Percentiles rank a stretch among this genome's conserved stretches.
Evolutionary conservation across 179 eudicot genomes (phyloP).

Genomic region (Beta macrorhiza): DNA sequence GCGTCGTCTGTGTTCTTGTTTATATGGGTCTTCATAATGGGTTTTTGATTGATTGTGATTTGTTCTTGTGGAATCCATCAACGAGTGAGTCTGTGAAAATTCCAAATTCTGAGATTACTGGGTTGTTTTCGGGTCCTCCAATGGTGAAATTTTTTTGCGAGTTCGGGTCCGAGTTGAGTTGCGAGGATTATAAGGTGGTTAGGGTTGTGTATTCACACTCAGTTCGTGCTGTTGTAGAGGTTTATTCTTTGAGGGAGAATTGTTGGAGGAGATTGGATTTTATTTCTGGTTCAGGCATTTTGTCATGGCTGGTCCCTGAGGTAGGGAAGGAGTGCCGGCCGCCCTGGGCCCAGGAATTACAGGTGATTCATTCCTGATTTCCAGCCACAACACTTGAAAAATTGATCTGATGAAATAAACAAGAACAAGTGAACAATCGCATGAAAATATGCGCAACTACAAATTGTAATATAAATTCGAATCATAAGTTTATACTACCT

Average conservation of each 20-base stretch:
- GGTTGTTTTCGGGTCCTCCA: conserved; percentile 26
- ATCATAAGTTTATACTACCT: no score
- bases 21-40: conserved; percentile 12
- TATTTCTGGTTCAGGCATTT: conserved; percentile 24
- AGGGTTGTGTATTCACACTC: conserved; percentile 25
- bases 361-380: no score
- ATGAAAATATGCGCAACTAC: no score
- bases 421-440: no score
- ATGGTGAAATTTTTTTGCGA: conserved; percentile 28
- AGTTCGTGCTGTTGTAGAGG: not conserved
- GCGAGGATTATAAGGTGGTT: conserved; percentile 30
- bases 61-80: conserved; percentile 27
- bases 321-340: no score
- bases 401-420: no score
- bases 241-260: conserved; percentile 22
- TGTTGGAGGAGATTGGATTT: conserved; percentile 20
- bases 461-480: no score
- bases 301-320: not conserved
- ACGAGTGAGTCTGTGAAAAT: conserved; percentile 15
- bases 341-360: no score
- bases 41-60: not conserved
- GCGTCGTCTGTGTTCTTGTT: conserved; percentile 27
- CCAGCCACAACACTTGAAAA: no score
- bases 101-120: conserved; percentile 21
- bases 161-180: conserved; percentile 19